A percentile compares a stretch with the other conserved stretches of the same genome.
phyloP scores from a whole-genome alignment of 257 asterid genomes.

The Fraxinus quadrangulata region DNA sequence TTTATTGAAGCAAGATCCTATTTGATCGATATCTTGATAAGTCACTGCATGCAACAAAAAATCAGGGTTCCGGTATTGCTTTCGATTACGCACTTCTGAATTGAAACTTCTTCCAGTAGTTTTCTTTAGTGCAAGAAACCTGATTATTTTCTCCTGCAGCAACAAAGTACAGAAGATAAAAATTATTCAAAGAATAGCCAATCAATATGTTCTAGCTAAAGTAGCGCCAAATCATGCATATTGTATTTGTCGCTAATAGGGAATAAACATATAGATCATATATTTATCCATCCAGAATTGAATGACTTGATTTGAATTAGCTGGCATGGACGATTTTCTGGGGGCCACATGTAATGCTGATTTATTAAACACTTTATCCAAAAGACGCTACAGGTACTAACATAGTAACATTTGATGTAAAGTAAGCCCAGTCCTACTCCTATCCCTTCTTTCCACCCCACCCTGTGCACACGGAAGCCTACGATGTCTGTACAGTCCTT shows the following conservation, averaged over 20 bases:
- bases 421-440: not conserved
- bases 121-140: constrained; percentile 68
- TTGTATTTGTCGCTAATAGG: not conserved
- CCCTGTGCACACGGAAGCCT: not conserved
- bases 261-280: not conserved
- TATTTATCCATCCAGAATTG: not conserved
- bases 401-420: not conserved
- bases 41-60: constrained; percentile 97
- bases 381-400: not conserved
- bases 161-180: constrained; percentile 23
- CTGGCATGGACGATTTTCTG: not conserved
- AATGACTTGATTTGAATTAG: not conserved
- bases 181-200: constrained; percentile 15
- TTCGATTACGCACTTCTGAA: constrained; percentile 89
- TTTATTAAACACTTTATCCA: not conserved
- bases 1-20: constrained; percentile 90
- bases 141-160: constrained; percentile 64
- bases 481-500: not conserved
- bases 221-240: not conserved
- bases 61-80: constrained; percentile 94
- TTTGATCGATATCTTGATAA: constrained; percentile 88
- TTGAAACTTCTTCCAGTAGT: constrained; percentile 81
- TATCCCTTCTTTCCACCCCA: not conserved
- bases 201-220: constrained; percentile 14
- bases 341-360: not conserved